Evolutionary conservation across 371 early-diverging fungal genomes (phyloP).

Genomic region (Paraphysoderma sedebokerense): DNA sequence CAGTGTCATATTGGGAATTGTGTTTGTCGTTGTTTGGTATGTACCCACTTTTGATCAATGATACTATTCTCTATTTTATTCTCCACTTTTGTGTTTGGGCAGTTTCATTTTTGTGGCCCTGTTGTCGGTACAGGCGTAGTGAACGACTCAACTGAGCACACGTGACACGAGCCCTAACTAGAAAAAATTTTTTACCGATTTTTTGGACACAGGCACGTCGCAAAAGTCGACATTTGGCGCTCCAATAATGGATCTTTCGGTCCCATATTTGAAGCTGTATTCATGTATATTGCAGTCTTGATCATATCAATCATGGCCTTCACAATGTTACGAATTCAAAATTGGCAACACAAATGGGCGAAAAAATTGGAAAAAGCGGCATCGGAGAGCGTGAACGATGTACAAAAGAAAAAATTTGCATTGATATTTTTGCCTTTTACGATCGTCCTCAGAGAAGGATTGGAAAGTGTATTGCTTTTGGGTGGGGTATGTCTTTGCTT

Average conservation of each 20-base stretch:
- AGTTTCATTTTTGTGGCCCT: too few relatives aligned
- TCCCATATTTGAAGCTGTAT: neutral
- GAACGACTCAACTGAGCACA: too few relatives aligned
- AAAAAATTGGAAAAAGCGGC: neutral
- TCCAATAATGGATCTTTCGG: neutral
- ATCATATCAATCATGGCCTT: neutral
- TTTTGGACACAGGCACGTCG: too few relatives aligned
- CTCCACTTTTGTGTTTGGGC: too few relatives aligned
- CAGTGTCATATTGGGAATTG: neutral
- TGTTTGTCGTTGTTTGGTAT: neutral
- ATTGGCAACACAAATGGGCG: conserved; percentile 1
- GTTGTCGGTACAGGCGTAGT: too few relatives aligned
- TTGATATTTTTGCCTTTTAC: neutral
- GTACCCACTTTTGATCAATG: neutral
- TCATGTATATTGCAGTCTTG: neutral
- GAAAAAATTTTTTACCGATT: too few relatives aligned
- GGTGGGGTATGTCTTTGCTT: too few relatives aligned
- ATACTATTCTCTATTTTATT: neutral
- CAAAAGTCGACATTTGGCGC: neutral
- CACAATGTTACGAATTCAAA: neutral
- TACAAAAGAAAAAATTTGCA: neutral
- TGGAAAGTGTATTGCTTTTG: neutral
- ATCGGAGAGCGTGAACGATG: neutral
- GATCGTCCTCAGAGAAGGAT: neutral
- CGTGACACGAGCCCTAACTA: too few relatives aligned